These are phyloP conservation scores for Pichia scutulata DNA, from an alignment of 805 yeast species.

Conservation along the genomic window DNA sequence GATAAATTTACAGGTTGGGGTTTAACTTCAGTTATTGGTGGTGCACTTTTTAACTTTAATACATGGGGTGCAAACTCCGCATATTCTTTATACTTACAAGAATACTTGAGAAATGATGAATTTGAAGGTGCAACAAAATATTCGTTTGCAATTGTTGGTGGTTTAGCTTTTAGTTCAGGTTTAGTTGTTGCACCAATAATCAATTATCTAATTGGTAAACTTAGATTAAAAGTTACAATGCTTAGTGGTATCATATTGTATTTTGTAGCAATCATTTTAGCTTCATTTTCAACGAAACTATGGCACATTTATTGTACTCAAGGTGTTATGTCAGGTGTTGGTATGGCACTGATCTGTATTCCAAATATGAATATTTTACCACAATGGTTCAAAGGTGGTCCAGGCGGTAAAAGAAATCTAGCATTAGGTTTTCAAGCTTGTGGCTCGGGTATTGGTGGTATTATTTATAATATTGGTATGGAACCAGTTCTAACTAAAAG, in stretches of 20 bases:
- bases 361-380: slow-evolving; percentile 58
- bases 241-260: slow-evolving; percentile 42
- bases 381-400: slow-evolving; percentile 48
- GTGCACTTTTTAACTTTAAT: slow-evolving; percentile 42
- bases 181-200: slow-evolving; percentile 42
- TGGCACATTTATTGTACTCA: slow-evolving; percentile 68
- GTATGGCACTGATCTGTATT: slow-evolving; percentile 47
- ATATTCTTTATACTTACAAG: slow-evolving; percentile 55
- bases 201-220: slow-evolving; percentile 34
- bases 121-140: slow-evolving; percentile 48
- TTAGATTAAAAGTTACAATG: slow-evolving; percentile 36
- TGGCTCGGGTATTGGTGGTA: slow-evolving; percentile 49
- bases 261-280: slow-evolving; percentile 49
- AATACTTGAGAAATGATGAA: slow-evolving; percentile 41
- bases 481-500: slow-evolving; percentile 33
- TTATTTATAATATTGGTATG: slow-evolving; percentile 41
- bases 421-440: slow-evolving; percentile 41
- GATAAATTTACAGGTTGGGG: slow-evolving; percentile 73
- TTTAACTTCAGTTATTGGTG: slow-evolving; percentile 36
- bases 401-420: slow-evolving; percentile 45
- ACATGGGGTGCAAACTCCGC: slow-evolving; percentile 74
- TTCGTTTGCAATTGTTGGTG: slow-evolving; percentile 64
- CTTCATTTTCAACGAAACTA: slow-evolving; percentile 47
- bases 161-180: slow-evolving; percentile 53
- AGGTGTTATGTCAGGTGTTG: slow-evolving; percentile 56